Evolutionary conservation across 768 basidiomycete species (phyloP).

Genomic region (Lentinula boryana): DNA sequence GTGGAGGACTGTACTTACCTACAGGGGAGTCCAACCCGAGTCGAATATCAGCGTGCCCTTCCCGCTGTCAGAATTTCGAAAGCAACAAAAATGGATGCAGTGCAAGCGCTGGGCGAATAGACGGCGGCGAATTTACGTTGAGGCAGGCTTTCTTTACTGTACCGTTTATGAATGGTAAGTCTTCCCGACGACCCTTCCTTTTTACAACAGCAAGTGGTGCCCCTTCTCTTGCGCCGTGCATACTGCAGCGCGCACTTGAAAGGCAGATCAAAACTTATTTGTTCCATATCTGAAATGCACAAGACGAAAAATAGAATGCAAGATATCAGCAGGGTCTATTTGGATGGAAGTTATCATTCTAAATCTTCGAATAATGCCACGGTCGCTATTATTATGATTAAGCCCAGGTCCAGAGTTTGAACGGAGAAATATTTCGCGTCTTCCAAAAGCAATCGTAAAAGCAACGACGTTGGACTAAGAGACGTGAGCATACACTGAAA

Average conservation of each 20-base stretch:
- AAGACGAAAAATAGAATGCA: too few species aligned
- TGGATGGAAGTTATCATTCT: too few species aligned
- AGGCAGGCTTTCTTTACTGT: background rate
- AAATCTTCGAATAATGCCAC: too few species aligned
- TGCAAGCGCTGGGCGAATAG: background rate
- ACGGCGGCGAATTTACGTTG: background rate
- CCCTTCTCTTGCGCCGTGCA: too few species aligned
- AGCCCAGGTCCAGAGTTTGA: too few species aligned
- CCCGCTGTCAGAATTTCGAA: background rate
- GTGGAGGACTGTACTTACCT: background rate
- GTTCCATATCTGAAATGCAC: too few species aligned
- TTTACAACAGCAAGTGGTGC: too few species aligned
- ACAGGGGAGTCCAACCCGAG: background rate
- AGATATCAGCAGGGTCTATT: too few species aligned
- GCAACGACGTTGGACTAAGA: background rate
- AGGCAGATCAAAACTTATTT: too few species aligned
- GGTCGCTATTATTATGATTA: too few species aligned
- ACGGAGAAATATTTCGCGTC: background rate
- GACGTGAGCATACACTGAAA: background rate
- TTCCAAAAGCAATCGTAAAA: background rate
- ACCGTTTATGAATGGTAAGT: background rate
- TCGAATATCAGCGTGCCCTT: background rate
- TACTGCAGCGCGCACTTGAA: too few species aligned
- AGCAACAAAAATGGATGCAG: background rate
- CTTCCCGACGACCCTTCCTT: too few species aligned